A percentile compares a stretch with the other conserved stretches of the same genome.
These are phyloP conservation scores for Boletales sp. DNA, from an alignment of 768 basidiomycete species.

Conservation along the genomic window DNA sequence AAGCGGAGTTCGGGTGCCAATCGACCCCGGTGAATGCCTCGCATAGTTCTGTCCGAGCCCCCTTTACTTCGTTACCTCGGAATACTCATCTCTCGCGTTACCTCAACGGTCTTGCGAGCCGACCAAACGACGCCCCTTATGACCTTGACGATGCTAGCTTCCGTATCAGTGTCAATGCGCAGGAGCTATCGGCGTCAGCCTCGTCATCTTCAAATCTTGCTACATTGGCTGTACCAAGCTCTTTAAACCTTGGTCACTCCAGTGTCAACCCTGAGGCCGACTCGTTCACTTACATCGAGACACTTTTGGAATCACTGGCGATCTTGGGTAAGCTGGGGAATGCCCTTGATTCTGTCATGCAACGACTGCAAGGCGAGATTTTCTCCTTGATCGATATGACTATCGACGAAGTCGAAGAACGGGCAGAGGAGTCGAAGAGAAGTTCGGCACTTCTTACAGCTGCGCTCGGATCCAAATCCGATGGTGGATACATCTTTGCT, in stretches of 20 bases:
- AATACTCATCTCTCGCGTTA: conserved; percentile 53
- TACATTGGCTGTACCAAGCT: conserved; percentile 14
- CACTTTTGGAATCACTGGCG: conserved; percentile 86
- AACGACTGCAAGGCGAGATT: conserved; percentile 81
- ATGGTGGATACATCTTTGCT: conserved; percentile 52
- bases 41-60: conserved; percentile 20
- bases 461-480: conserved; percentile 39
- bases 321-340: conserved; percentile 85
- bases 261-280: conserved; percentile 80
- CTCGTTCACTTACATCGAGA: conserved; percentile 92
- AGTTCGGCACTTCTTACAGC: conserved; percentile 35
- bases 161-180: conserved; percentile 15
- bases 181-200: conserved; percentile 17
- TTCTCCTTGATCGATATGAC: conserved; percentile 83
- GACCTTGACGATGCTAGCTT: conserved; percentile 50
- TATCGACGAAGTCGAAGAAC: conserved; percentile 87
- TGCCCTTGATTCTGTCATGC: conserved; percentile 78
- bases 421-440: conserved; percentile 74
- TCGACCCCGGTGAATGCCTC: conserved; percentile 17
- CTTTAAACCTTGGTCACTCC: conserved; percentile 21
- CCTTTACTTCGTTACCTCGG: conserved; percentile 37
- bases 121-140: conserved; percentile 76
- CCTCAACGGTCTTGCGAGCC: conserved; percentile 59
- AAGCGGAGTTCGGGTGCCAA: conserved; percentile 62
- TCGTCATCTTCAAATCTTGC: conserved; percentile 27